Conservation (phyloP, 2,329 filamentous ascomycete genomes). For the Xylaria sp. region DNA sequence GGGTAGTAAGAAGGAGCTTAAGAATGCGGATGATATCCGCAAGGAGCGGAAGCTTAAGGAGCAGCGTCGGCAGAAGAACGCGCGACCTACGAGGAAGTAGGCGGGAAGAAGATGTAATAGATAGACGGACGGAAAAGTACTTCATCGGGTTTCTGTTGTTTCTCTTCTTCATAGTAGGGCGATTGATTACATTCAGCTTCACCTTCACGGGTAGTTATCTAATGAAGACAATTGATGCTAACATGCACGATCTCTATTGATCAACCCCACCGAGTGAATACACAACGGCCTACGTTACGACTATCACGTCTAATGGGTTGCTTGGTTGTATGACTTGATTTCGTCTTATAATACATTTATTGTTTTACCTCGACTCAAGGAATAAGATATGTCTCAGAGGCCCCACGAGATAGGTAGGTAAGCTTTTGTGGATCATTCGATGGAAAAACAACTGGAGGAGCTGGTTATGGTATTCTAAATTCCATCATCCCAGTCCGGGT, state of each 20-base stretch:
- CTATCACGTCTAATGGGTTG: slow-evolving; percentile 1
- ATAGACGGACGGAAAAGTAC: background rate
- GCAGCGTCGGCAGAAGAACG: slow-evolving; percentile 79
- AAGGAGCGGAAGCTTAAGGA: slow-evolving; percentile 76
- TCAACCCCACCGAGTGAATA: background rate
- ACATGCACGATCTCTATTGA: slow-evolving; percentile 14
- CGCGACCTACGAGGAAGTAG: slow-evolving; percentile 63
- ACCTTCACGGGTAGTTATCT: background rate
- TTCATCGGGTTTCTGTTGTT: background rate
- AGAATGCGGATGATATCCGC: slow-evolving; percentile 75
- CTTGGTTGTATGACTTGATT: slow-evolving; percentile 5
- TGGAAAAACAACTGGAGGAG: background rate
- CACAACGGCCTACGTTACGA: slow-evolving; percentile 6
- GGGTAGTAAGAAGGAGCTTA: slow-evolving; percentile 66
- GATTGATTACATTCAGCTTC: background rate
- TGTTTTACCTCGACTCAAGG: background rate
- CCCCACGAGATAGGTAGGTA: background rate
- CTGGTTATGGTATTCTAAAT: slow-evolving; percentile 32
- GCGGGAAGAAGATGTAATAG: background rate
- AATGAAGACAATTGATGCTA: background rate
- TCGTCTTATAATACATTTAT: slow-evolving; percentile 26
- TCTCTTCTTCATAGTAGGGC: background rate
- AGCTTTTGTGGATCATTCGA: background rate
- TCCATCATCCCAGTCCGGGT: slow-evolving; percentile 50
- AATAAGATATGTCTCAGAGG: background rate